These are phyloP conservation scores for Septoria petroselini DNA, from an alignment of 2,329 filamentous ascomycete genomes.

Conservation along the genomic window DNA sequence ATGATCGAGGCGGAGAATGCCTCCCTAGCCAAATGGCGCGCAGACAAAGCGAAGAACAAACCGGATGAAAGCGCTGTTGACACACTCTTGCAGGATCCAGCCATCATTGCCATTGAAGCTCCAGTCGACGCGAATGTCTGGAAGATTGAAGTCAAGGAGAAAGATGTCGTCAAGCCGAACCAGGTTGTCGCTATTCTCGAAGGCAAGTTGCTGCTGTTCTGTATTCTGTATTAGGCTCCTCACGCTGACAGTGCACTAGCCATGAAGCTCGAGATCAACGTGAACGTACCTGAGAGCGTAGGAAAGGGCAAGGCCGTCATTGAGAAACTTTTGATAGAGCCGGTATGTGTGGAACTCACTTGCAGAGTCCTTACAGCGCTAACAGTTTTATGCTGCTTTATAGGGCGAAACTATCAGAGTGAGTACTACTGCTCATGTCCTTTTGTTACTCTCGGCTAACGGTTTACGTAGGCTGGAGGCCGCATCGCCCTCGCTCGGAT, in stretches of 20 bases:
- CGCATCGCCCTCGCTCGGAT: slow-evolving; percentile 10
- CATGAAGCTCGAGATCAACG: slow-evolving; percentile 49
- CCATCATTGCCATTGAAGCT: slow-evolving; percentile 41
- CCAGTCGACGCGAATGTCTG: slow-evolving; percentile 47
- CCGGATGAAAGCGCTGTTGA: slow-evolving; percentile 52
- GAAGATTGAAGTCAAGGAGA: slow-evolving; percentile 44
- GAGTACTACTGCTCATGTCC: neutral
- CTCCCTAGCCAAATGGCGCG: slow-evolving; percentile 43
- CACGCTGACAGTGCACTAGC: slow-evolving; percentile 25
- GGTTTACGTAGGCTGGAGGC: slow-evolving; percentile 6
- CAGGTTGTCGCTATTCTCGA: slow-evolving; percentile 44
- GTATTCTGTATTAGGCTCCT: too few species aligned
- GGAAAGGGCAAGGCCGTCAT: slow-evolving; percentile 32
- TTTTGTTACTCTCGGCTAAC: neutral
- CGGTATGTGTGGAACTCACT: slow-evolving; percentile 26
- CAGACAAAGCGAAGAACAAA: slow-evolving; percentile 44
- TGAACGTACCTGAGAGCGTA: slow-evolving; percentile 40
- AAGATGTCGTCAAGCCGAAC: slow-evolving; percentile 37
- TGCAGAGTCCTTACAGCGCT: neutral
- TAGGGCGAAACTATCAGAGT: slow-evolving; percentile 17
- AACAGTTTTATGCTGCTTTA: neutral
- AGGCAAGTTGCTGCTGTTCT: neutral
- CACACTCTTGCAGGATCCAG: slow-evolving; percentile 43
- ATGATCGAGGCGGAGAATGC: slow-evolving; percentile 50
- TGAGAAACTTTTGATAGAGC: slow-evolving; percentile 44